These are phyloP conservation scores for Parmelia sp. DNA, from an alignment of 495 filamentous ascomycete genomes.

Conservation along the genomic window DNA sequence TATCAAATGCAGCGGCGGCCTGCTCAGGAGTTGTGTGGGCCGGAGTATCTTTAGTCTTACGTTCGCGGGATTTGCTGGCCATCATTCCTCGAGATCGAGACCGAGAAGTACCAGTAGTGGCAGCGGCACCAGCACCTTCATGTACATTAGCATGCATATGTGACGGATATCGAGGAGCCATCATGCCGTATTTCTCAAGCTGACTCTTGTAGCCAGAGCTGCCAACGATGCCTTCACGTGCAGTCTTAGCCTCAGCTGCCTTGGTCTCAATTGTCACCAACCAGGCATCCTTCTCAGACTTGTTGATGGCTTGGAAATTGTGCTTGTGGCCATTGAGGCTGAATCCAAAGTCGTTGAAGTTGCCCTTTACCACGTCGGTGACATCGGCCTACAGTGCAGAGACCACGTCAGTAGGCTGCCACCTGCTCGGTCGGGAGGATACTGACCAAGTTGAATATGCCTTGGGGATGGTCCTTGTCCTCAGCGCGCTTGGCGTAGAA, in stretches of 20 bases:
- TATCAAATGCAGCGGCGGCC: slow-evolving; percentile 41
- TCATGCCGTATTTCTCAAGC: slow-evolving; percentile 58
- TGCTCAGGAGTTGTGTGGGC: slow-evolving; percentile 26
- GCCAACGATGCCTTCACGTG: slow-evolving; percentile 58
- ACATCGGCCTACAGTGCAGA: slow-evolving; percentile 60
- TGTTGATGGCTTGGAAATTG: slow-evolving; percentile 69
- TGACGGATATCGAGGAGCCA: not conserved
- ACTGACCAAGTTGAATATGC: slow-evolving; percentile 79
- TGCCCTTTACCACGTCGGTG: slow-evolving; percentile 67
- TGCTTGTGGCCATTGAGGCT: slow-evolving; percentile 81
- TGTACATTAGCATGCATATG: slow-evolving; percentile 8
- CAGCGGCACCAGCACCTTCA: slow-evolving; percentile 43
- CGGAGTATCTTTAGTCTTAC: slow-evolving; percentile 32
- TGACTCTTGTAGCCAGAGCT: slow-evolving; percentile 75
- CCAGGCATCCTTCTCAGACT: slow-evolving; percentile 86
- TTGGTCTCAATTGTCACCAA: slow-evolving; percentile 69
- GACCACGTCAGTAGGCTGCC: not conserved
- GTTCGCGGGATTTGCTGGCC: slow-evolving; percentile 45
- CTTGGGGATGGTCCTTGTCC: slow-evolving; percentile 71
- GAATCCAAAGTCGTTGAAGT: slow-evolving; percentile 74
- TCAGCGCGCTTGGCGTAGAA: slow-evolving; percentile 84
- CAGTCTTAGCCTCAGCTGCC: slow-evolving; percentile 68
- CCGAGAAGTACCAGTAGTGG: slow-evolving; percentile 38
- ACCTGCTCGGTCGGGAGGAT: not conserved
- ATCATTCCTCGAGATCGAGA: slow-evolving; percentile 44